phyloP scores from a whole-genome alignment of 345 rosid species.

The thale cress (Arabidopsis thaliana) region TAIR10.1 NC_003071.7:16698501-16699000 shows the following conservation, averaged over 20 bases:
- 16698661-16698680: background rate
- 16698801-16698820: conserved; percentile 75
- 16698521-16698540: conserved; percentile 76
- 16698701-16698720: conserved; percentile 76
- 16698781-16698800: conserved; percentile 74
- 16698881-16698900: background rate
- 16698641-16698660: conserved; percentile 8
- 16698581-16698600: conserved; percentile 67
- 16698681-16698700: conserved; percentile 72
- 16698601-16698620: conserved; percentile 70
- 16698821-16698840: background rate
- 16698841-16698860: background rate
- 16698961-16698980: background rate
- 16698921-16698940: background rate
- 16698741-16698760: conserved; percentile 87
- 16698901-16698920: background rate
- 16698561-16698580: conserved; percentile 78
- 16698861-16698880: background rate
- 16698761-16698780: conserved; percentile 96
- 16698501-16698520: conserved; percentile 83
- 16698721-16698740: conserved; percentile 71
- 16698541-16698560: conserved; percentile 74
- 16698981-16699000: too few relatives aligned
- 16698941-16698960: background rate
- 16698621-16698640: conserved; percentile 4